Evolutionary conservation across 2,329 filamentous ascomycete species (phyloP).

Genomic region (Ophiostoma sp.): DNA sequence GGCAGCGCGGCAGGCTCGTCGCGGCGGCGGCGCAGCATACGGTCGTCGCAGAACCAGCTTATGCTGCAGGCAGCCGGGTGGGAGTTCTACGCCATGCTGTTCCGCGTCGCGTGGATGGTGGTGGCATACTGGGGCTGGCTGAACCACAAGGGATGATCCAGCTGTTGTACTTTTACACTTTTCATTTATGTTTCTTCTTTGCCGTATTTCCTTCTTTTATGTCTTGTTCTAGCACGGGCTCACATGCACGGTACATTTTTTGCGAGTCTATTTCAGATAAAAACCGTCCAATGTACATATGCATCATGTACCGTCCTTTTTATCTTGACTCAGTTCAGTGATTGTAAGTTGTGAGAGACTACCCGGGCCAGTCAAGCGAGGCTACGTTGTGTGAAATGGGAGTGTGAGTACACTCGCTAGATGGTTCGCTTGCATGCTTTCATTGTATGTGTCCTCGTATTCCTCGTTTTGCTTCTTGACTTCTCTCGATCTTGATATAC

Average conservation of each 20-base stretch:
- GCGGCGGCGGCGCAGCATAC: conserved; percentile 37
- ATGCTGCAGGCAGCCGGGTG: conserved; percentile 38
- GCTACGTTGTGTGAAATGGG: too few relatives aligned
- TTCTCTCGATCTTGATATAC: too few relatives aligned
- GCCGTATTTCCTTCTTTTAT: background rate
- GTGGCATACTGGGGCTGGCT: conserved; percentile 62
- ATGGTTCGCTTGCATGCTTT: too few relatives aligned
- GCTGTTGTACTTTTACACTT: background rate
- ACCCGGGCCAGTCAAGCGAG: too few relatives aligned
- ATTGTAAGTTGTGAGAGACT: too few relatives aligned
- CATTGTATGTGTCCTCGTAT: too few relatives aligned
- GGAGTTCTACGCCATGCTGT: conserved; percentile 58
- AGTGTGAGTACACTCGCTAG: too few relatives aligned
- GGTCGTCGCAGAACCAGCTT: conserved; percentile 4
- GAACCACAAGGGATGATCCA: conserved; percentile 48
- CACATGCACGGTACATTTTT: background rate
- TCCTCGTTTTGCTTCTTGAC: too few relatives aligned
- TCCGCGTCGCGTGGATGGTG: conserved; percentile 59
- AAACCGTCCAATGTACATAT: too few relatives aligned
- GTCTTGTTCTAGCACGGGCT: background rate
- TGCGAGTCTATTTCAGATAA: too few relatives aligned
- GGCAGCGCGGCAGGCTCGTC: conserved; percentile 14
- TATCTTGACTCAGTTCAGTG: too few relatives aligned
- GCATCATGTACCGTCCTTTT: too few relatives aligned
- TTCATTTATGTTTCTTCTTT: background rate